Conservation (phyloP, 805 yeast species). For the Sugiyamaella qingdaonensis region DNA sequence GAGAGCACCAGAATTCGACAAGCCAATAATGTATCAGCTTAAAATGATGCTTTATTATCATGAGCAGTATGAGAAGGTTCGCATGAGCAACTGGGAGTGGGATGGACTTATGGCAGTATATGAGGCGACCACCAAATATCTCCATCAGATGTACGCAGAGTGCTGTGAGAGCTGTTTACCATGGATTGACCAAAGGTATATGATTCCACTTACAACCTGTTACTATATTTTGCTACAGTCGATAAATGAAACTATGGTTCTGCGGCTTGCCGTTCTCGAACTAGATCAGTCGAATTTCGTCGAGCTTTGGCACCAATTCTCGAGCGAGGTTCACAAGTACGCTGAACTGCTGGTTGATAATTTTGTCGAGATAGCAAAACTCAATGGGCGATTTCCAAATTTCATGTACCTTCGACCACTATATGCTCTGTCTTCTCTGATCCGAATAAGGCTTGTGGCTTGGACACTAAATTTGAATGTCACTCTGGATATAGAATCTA, state of each 20-base stretch:
- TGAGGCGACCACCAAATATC: neutral
- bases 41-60: conserved; percentile 11
- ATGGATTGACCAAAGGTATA: conserved; percentile 7
- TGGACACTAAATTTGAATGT: conserved; percentile 20
- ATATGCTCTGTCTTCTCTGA: conserved; percentile 19
- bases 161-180: neutral
- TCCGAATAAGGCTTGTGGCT: conserved; percentile 15
- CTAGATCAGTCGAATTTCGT: neutral
- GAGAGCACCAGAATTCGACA: conserved; percentile 2
- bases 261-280: conserved; percentile 2
- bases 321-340: conserved; percentile 4
- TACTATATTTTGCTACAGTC: conserved; percentile 4
- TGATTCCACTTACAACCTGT: neutral
- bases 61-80: neutral
- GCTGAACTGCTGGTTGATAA: conserved; percentile 9
- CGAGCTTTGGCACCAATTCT: conserved; percentile 5
- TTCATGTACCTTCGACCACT: conserved; percentile 23
- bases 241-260: conserved; percentile 11
- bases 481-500: conserved; percentile 28
- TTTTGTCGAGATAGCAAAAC: conserved; percentile 7
- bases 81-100: neutral
- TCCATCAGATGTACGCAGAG: neutral
- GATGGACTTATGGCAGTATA: neutral
- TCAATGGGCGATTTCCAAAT: conserved; percentile 14
- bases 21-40: conserved; percentile 6